Percentiles rank a stretch among this genome's conserved stretches.
These are phyloP conservation scores for Flaveria ramosissima DNA, from an alignment of 129 eudicot species.

Conservation along the genomic window DNA sequence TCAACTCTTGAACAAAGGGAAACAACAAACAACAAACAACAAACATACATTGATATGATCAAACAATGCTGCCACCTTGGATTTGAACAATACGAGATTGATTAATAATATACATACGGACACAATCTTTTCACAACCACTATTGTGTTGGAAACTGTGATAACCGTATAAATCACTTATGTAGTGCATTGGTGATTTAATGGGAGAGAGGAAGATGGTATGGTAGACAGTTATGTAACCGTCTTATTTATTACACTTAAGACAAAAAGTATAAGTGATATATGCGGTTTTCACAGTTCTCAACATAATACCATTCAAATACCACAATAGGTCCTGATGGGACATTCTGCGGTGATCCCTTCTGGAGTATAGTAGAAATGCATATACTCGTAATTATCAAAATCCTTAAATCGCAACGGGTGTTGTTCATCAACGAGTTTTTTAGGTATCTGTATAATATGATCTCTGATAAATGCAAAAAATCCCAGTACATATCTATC, in stretches of 20 bases:
- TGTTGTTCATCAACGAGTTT: conserved; percentile 42
- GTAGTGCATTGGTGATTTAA: not conserved
- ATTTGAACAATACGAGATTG: too few species aligned
- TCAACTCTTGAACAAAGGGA: not conserved
- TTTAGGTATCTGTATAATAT: conserved; percentile 35
- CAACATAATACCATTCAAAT: conserved; percentile 12
- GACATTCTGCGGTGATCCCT: conserved; percentile 34
- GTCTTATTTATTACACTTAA: too few species aligned
- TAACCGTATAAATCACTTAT: too few species aligned
- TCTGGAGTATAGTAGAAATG: conserved; percentile 36
- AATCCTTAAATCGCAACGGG: conserved; percentile 40
- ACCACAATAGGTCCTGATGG: conserved; percentile 45
- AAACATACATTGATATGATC: not conserved
- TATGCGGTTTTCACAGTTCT: not conserved
- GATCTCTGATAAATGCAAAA: conserved; percentile 47
- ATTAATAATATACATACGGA: too few species aligned
- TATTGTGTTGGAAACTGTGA: too few species aligned
- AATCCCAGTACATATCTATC: conserved; percentile 49
- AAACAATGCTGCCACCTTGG: too few species aligned
- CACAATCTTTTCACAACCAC: too few species aligned
- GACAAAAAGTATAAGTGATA: too few species aligned
- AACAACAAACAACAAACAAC: not conserved
- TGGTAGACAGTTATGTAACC: too few species aligned
- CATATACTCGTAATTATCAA: conserved; percentile 50
- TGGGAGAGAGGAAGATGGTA: too few species aligned